Evolutionary conservation across 345 rosid species (phyloP), one percentile per base, ranked within the genome.

Genomic region (Eucalyptus melliodora): DNA sequence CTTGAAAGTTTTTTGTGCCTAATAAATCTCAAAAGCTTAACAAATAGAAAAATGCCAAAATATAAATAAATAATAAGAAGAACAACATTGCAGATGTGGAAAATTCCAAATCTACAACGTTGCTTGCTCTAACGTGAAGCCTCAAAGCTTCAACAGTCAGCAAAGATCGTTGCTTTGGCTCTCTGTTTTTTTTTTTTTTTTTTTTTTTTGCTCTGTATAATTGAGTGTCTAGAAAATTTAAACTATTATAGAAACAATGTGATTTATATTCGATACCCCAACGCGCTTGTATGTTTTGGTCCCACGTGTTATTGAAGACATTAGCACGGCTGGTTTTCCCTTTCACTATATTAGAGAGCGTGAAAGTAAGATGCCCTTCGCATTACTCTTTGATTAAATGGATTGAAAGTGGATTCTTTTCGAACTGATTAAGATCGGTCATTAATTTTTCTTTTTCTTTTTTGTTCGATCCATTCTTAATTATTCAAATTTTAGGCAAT

Each of bases 401-500:
- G 1, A 56, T 56, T 24, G 6, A 56, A 67, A n/a, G 21, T 31
- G 10, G 19, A 40, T 67, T 31, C 34, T 67, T 67, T 67, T 15
- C 11, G 5, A n/a, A 67, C 3, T 0, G 14, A n/a, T 34, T 67
- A 0, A 16, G 0, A 67, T 31, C 37, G 9, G 0, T 67, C 19
- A 67, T 67, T 67, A 67, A 67, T 67, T 62, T 65, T 27, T 5
- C 7, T 67, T n/a, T 4, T 44, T 44, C 47, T n/a, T 65, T n/a
- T 65, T 31, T n/a, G 17, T n/a, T n/a, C 11, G 21, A 16, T 31
- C 40, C 34, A 15, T 67, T 16, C 21, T 31, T 31, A n/a, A 1
- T 3, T 67, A 67, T n/a, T 67, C 21, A 65, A n/a, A 15, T 65
- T 11, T 16, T n/a, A n/a, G 19, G 37, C 19, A 65, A 65, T 34